A percentile compares a stretch with the other conserved stretches of the same genome.
Evolutionary conservation across 2,329 filamentous ascomycete genomes (phyloP).

Genomic region (Colletotrichum gigasporum): DNA sequence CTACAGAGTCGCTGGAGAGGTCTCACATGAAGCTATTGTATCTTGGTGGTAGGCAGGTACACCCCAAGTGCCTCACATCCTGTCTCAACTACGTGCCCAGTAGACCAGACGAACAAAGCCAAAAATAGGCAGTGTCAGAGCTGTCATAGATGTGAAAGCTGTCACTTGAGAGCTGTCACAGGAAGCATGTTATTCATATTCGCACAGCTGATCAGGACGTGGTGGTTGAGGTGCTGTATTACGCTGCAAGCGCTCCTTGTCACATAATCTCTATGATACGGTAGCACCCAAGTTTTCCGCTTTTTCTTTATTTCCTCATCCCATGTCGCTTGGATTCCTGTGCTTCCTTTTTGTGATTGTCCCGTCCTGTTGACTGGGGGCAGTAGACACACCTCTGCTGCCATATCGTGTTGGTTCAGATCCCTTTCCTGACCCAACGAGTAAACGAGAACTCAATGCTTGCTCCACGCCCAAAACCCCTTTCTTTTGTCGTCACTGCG

Average conservation of each 20-base stretch:
- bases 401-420: neutral
- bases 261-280: no score
- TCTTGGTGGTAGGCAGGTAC: no score
- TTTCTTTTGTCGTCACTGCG: constrained; percentile 17
- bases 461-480: constrained; percentile 21
- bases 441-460: constrained; percentile 25
- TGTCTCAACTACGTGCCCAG: no score
- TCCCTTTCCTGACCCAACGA: neutral
- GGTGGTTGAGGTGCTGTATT: constrained; percentile 1
- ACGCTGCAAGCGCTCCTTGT: neutral
- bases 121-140: no score
- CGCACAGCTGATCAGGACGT: neutral
- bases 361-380: neutral
- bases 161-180: no score
- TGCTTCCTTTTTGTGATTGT: neutral
- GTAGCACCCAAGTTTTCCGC: neutral
- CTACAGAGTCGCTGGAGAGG: no score
- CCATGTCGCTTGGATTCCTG: neutral
- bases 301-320: neutral
- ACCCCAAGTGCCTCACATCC: no score
- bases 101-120: no score
- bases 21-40: no score
- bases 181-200: no score
- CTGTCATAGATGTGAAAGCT: no score
- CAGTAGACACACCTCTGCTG: neutral